A percentile compares a stretch with the other conserved stretches of the same genome.
Evolutionary conservation across 2,329 filamentous ascomycete genomes (phyloP).

Genomic region (Aspergillus brunneoviolaceus): DNA sequence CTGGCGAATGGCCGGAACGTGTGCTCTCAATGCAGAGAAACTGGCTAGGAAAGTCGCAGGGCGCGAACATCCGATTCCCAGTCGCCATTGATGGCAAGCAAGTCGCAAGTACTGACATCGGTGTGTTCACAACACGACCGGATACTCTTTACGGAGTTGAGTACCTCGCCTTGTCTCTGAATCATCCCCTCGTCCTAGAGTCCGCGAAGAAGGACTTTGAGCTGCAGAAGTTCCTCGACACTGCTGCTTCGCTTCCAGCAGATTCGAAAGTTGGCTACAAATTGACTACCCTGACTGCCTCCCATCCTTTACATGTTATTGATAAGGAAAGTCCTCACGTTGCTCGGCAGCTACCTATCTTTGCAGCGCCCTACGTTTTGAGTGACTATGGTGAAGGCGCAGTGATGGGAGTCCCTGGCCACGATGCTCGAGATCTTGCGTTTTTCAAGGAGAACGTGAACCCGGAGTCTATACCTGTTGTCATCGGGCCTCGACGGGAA

Average conservation of each 20-base stretch:
- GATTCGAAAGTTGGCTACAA: conserved; percentile 66
- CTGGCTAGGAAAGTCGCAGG: conserved; percentile 79
- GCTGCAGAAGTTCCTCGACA: conserved; percentile 67
- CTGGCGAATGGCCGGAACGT: conserved; percentile 74
- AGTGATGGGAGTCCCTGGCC: conserved; percentile 88
- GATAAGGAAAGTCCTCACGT: conserved; percentile 48
- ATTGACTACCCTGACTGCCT: conserved; percentile 60
- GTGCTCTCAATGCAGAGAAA: conserved; percentile 82
- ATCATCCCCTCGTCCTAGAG: conserved; percentile 66
- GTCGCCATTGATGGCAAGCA: conserved; percentile 45
- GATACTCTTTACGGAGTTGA: conserved; percentile 87
- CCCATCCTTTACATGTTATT: conserved; percentile 63
- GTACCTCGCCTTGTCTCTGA: conserved; percentile 74
- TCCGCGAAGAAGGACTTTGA: conserved; percentile 60
- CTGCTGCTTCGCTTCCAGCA: conserved; percentile 52
- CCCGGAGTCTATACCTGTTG: conserved; percentile 60
- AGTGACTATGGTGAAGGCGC: conserved; percentile 84
- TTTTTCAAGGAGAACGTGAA: conserved; percentile 75
- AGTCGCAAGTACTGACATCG: conserved; percentile 48
- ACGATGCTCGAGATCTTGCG: conserved; percentile 73
- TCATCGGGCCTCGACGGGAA: conserved; percentile 53
- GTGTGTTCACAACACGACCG: conserved; percentile 80
- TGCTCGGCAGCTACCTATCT: conserved; percentile 64
- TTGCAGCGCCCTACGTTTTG: conserved; percentile 80
- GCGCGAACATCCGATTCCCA: conserved; percentile 70